phyloP scores from a whole-genome alignment of 2,329 filamentous ascomycete genomes.

The Clarireedia homoeocarpa region DNA sequence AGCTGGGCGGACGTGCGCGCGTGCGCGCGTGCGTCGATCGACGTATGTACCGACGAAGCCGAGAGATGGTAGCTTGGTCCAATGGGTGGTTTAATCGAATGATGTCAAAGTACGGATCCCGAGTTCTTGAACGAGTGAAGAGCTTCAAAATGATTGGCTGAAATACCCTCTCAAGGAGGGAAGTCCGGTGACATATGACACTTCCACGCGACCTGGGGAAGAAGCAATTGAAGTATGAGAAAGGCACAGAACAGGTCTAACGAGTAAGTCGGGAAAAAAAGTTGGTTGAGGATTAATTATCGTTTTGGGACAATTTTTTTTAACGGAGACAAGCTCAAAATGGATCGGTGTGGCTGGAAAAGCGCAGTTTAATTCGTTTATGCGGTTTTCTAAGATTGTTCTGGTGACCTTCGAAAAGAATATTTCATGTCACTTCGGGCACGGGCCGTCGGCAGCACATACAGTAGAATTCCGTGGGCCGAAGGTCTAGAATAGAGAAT shows the following conservation, averaged over 20 bases:
- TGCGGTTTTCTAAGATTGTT: neutral
- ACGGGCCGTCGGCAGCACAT: no score
- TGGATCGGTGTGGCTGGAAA: no score
- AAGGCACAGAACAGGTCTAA: neutral
- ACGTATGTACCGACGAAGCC: neutral
- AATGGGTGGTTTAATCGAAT: neutral
- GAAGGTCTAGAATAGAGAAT: no score
- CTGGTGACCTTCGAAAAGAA: neutral
- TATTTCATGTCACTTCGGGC: no score
- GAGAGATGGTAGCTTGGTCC: neutral
- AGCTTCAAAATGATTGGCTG: neutral
- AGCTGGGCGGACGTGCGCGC: neutral
- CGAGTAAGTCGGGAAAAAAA: neutral
- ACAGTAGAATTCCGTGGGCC: no score
- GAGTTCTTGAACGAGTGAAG: no score
- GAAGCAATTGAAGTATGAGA: neutral
- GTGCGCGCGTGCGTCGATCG: neutral
- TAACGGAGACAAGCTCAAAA: neutral
- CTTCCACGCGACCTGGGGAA: conserved; percentile 10
- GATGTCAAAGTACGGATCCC: no score
- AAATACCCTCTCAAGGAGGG: conserved; percentile 26
- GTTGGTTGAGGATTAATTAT: conserved; percentile 7
- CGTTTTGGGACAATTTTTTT: neutral
- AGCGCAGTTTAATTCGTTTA: neutral
- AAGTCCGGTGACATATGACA: conserved; percentile 18